These are phyloP conservation scores for Phytopythium vexans DNA, from an alignment of 352 stramenopile species.

Conservation along the genomic window DNA sequence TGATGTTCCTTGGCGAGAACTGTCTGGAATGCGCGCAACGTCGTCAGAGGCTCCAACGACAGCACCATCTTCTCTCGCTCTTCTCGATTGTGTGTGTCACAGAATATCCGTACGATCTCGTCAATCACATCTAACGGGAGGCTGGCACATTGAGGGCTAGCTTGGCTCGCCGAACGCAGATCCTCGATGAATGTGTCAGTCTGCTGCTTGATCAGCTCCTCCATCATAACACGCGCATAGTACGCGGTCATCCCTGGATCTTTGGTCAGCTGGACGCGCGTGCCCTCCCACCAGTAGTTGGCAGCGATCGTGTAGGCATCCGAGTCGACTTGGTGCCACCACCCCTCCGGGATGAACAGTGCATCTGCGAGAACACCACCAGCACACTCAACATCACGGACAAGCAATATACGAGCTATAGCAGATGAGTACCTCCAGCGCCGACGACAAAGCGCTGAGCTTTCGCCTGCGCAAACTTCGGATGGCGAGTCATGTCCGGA, in stretches of 20 bases:
- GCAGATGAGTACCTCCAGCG: constrained; percentile 35
- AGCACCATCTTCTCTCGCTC: constrained; percentile 31
- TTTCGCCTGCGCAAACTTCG: constrained; percentile 23
- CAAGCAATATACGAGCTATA: too few species aligned
- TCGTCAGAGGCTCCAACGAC: constrained; percentile 14
- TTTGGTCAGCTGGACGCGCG: constrained; percentile 45
- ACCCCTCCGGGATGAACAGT: constrained; percentile 78
- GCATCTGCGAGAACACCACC: constrained; percentile 36
- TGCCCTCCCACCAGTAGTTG: constrained; percentile 82
- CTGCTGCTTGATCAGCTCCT: constrained; percentile 54
- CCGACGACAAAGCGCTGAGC: constrained; percentile 29
- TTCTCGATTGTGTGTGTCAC: too few species aligned
- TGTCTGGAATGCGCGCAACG: constrained; percentile 10
- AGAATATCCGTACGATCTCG: too few species aligned
- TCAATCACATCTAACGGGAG: too few species aligned
- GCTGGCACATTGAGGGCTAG: too few species aligned
- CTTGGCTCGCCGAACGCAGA: constrained; percentile 6
- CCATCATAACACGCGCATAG: constrained; percentile 59
- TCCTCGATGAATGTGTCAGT: constrained; percentile 22
- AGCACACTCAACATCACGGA: neutral
- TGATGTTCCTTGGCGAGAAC: constrained; percentile 14
- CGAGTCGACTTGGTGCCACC: constrained; percentile 85
- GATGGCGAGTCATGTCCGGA: constrained; percentile 29
- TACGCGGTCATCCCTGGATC: constrained; percentile 50
- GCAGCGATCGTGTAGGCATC: constrained; percentile 71